Base-by-base conservation (phyloP, 2,329 filamentous ascomycete genomes). In the Kalaharituber pfeilii region DNA sequence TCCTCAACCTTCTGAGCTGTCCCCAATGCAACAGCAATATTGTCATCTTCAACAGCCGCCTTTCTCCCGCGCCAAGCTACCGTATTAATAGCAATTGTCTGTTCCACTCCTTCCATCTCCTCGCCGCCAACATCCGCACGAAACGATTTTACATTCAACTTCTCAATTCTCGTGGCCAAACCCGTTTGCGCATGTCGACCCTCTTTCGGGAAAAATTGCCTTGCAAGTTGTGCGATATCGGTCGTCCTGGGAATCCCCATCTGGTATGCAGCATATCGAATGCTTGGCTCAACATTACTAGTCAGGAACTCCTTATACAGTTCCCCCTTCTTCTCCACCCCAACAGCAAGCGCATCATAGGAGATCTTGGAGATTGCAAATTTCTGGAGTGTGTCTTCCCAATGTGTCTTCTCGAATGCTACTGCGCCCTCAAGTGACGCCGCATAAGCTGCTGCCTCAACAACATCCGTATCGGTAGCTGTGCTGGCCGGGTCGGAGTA, bases 251-350 rank as follows among this genome's bases (percentile, higher is more conserved):
- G 84, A 28, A 94, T 78, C 66, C 89, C 84, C 66, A 87, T 76
- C 68, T 94, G 87, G 67, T 96, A 96, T 18, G 91, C 87, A 30
- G 88, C 88, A 67, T 93, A 96, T 59, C 89, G 82, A 64, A 98
- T 85, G 58, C 87, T 94, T 1, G 88, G 88, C 66, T 98, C 91
- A 58, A 94, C 81, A 3, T 84, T 93, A 63, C 84, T 81, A 49
- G 82, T 79, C 55, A 98, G 72, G 24, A 95, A 75, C 57, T 96
- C 89, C 66, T 84, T 87, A 73, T 86, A 91, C 30, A 84, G 72
- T 56, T 94, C 89, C 57, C 79, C 81, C 66, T 80, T 82, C 58
- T 70, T 78, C 66, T 80, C 82, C 58, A 70, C 78, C 58, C 76
- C 72, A 26, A 75, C 74, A 18, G 80, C 74, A 44, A 98, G 72